Percentiles rank a stretch among this genome's conserved stretches.
phyloP scores from a whole-genome alignment of 176 grass and related monocot genomes.

The Musa beccarii region DNA sequence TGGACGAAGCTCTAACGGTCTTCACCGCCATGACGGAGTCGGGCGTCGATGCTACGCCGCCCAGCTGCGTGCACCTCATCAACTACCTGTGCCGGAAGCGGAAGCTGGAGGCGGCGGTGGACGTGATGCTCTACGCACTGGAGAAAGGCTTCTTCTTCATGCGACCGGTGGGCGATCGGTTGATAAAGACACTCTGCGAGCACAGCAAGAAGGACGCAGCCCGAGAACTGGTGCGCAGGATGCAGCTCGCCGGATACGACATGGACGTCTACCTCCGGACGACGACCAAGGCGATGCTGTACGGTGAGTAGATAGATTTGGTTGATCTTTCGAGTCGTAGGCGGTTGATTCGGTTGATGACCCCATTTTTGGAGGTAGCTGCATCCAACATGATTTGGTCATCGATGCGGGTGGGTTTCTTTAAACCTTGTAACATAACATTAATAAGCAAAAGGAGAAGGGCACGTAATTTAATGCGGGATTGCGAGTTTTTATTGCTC shows the following conservation, averaged over 20 bases:
- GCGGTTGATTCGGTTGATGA: no score
- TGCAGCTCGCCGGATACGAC: constrained; percentile 78
- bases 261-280: constrained; percentile 73
- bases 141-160: constrained; percentile 57
- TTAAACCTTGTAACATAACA: no score
- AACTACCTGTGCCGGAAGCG: constrained; percentile 48
- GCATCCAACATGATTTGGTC: no score
- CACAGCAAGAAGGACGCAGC: constrained; percentile 46
- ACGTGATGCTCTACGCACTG: constrained; percentile 77
- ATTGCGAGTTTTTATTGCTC: no score
- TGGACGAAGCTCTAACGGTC: constrained; percentile 54
- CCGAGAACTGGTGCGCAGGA: constrained; percentile 55
- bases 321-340: no score
- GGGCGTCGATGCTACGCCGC: constrained; percentile 56
- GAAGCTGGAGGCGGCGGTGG: constrained; percentile 52
- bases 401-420: no score
- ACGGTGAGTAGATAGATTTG: neutral
- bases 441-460: no score
- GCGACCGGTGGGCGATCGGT: constrained; percentile 45
- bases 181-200: constrained; percentile 64
- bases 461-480: no score
- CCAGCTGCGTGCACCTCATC: constrained; percentile 55
- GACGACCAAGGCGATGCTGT: constrained; percentile 55
- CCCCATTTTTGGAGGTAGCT: no score
- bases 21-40: constrained; percentile 56